Base-by-base conservation (phyloP, 106 monocot genomes). In the Platanthera guangdongensis region DNA sequence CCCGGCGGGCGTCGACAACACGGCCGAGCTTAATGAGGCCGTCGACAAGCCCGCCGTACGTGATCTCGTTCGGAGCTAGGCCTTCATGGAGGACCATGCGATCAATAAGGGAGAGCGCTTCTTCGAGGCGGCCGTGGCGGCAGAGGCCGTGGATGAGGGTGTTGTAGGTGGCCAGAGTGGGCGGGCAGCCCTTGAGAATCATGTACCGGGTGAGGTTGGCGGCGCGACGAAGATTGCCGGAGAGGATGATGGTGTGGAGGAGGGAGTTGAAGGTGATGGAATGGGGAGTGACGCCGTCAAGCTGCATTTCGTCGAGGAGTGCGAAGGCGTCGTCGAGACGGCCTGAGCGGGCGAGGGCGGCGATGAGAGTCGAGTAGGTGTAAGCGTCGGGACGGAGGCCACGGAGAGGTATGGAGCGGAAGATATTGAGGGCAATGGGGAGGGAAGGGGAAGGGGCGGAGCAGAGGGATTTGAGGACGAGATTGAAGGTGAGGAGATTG, bases 121-220 rank as follows among this genome's bases (percentile, higher is more conserved):
- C 72, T 47, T 85, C 78, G 54, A 91, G 74, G 51, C 84, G 84
- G 22, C 87, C 90, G 47, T 78, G 80, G 9, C 83, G 77, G 73
- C 84, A 82, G 39, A 96, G 85, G 10, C 90, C 90, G 52, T 93
- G 95, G 14, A 97, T 74, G 39, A 97, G 59, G 8, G 91, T 91
- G 69, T 97, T 97, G 87, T 89, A 97, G 30, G 93, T 97, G 21
- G 89, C 83, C 50, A 81, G 72, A 30, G 87, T 91, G 28, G 91
- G 93, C 16, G 77, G 70, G 68, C 96, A 94, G 39, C 85, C 91
- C 80, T 97, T 97, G 73, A 91, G 91, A 50, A 86, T 75, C 96
- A 97, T 97, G 71, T 84, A 84, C 28, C 80, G 80, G 69, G 78
- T 77, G 52, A 97, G 78, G 65, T 87, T 91, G 3, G 74, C 74